Evolutionary conservation across 169 alveolate genomes (phyloP).

Genomic region (Plasmodium fragile): DNA sequence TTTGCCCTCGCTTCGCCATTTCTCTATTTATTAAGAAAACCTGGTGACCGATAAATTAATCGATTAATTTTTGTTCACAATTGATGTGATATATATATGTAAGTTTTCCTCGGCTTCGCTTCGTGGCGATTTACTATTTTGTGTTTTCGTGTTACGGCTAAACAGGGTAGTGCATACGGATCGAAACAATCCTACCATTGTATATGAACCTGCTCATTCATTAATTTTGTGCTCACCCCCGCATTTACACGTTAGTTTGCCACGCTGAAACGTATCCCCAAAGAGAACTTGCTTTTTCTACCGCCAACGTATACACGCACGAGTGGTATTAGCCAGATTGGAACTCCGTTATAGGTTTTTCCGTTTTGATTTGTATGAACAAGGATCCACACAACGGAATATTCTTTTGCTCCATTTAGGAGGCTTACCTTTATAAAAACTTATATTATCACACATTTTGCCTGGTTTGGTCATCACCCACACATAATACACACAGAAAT

Average conservation of each 20-base stretch:
- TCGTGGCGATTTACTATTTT: not conserved
- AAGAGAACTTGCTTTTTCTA: not conserved
- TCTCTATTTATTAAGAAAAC: not conserved
- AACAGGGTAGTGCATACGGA: not conserved
- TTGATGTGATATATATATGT: not conserved
- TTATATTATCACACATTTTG: not conserved
- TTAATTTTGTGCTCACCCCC: not conserved
- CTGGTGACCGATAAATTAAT: not conserved
- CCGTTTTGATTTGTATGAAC: not conserved
- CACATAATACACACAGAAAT: not conserved
- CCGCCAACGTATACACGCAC: not conserved
- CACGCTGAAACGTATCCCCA: not conserved
- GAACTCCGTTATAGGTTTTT: not conserved
- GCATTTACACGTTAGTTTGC: not conserved
- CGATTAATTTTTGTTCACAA: not conserved
- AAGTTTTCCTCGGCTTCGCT: not conserved
- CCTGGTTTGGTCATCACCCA: not conserved
- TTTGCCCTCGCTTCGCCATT: not conserved
- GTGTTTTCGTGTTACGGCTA: not conserved
- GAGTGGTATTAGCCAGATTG: not conserved
- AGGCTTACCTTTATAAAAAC: not conserved
- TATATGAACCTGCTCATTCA: not conserved
- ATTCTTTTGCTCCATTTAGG: not conserved
- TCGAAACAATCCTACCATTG: not conserved
- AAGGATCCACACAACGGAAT: not conserved